Conservation (phyloP, 257 asterid genomes). For the Parsonsia alboflavescens region DNA sequence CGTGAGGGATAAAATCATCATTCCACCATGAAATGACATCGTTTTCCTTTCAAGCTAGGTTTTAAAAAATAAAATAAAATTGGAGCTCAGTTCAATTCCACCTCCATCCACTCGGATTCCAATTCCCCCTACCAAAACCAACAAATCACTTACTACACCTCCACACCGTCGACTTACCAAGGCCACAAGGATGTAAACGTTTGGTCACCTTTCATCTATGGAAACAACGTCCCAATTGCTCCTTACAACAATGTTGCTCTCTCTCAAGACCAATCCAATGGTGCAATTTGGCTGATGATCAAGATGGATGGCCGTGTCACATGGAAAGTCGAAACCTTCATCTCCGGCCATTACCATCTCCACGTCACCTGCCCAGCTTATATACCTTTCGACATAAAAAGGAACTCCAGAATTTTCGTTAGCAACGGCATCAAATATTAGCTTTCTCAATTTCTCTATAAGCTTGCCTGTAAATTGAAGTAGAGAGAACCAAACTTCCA, state of each 20-base stretch:
- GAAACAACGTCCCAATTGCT: slow-evolving; percentile 66
- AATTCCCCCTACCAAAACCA: slow-evolving; percentile 58
- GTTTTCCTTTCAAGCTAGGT: no score
- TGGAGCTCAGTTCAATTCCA: no score
- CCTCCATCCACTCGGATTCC: no score
- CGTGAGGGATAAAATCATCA: no score
- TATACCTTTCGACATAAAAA: slow-evolving; percentile 48
- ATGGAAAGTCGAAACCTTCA: slow-evolving; percentile 65
- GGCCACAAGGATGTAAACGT: slow-evolving; percentile 72
- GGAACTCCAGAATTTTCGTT: slow-evolving; percentile 36
- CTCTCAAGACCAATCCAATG: slow-evolving; percentile 45
- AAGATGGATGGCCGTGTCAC: slow-evolving; percentile 59
- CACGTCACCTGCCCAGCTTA: slow-evolving; percentile 65
- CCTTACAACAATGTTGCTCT: slow-evolving; percentile 62
- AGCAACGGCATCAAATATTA: slow-evolving; percentile 69
- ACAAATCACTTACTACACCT: slow-evolving; percentile 71
- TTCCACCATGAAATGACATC: no score
- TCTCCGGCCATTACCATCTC: slow-evolving; percentile 62
- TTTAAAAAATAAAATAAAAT: no score
- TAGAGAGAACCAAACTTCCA: no score
- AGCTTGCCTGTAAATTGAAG: no score
- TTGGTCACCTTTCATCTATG: slow-evolving; percentile 79
- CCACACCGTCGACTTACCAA: slow-evolving; percentile 63
- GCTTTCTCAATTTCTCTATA: slow-evolving; percentile 28
- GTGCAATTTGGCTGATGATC: slow-evolving; percentile 43